A percentile compares a stretch with the other conserved stretches of the same genome.
phyloP scores from a whole-genome alignment of 2,329 filamentous ascomycete species.

The Exophiala phaeomuriformis region DNA sequence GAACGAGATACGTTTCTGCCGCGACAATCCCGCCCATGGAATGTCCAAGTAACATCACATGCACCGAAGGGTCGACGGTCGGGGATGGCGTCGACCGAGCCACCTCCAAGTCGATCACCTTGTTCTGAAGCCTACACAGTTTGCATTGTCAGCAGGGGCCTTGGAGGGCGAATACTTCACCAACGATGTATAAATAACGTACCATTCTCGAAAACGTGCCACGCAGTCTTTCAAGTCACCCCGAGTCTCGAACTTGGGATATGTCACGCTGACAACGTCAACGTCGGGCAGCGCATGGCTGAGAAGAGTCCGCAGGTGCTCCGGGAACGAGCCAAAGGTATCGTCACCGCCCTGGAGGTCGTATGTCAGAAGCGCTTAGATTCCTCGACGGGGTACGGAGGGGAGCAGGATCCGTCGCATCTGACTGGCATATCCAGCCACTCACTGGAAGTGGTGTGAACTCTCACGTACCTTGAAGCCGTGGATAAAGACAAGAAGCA shows the following conservation, averaged over 20 bases:
- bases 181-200: conserved; percentile 10
- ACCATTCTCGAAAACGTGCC: conserved; percentile 43
- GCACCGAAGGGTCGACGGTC: conserved; percentile 77
- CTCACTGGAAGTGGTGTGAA: too few species aligned
- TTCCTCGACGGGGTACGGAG: neutral
- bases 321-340: conserved; percentile 43
- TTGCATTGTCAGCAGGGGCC: neutral
- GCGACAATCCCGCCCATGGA: conserved; percentile 93
- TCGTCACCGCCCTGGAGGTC: conserved; percentile 41
- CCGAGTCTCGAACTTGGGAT: conserved; percentile 45
- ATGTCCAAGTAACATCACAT: conserved; percentile 74
- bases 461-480: conserved; percentile 39
- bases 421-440: neutral
- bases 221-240: conserved; percentile 44
- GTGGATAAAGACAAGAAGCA: conserved; percentile 44
- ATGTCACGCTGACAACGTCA: conserved; percentile 37
- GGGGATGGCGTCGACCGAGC: conserved; percentile 70
- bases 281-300: conserved; percentile 39
- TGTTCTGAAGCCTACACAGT: conserved; percentile 67
- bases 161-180: neutral
- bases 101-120: conserved; percentile 91
- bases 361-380: neutral
- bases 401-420: neutral
- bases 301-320: conserved; percentile 37
- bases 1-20: conserved; percentile 72